Evolutionary conservation across 2,329 filamentous ascomycete genomes (phyloP), one percentile per base, ranked within the genome.

Genomic region (Podosphaera xanthii): DNA sequence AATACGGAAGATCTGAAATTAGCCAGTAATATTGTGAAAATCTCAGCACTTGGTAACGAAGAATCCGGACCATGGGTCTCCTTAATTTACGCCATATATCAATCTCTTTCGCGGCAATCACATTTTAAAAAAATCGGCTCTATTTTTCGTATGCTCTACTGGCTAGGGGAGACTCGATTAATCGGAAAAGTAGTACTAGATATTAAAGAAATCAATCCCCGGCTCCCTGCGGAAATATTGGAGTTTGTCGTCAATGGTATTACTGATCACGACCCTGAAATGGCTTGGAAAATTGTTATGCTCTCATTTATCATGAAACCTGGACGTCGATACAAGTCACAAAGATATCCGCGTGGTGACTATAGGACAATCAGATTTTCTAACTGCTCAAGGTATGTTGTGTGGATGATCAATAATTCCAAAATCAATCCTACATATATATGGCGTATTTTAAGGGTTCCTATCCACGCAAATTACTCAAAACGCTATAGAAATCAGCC

Each of bases 401-500:
- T 31, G n/a, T 52, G 35, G 49, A 59, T 59, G 58, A 52, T 59
- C 33, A 38, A 40, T 8, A 40, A 54, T 9, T 44, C 58, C 33
- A 42, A 54, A 9, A 54, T 59, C 8, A 34, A 52, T 14, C 50
- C 46, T 35, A 52, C 33, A 7, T 42, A 54, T 44, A 59, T 59
- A 12, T 59, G 58, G 58, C 38, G 48, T 33, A 36, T 52, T n/a
- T 49, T 59, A 14, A 31, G 58, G 14, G 22, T 59, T 6, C 48
- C 48, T 3, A 59, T 33, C 3, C 58, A 52, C 30, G 35, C 55
- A 34, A 33, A 44, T 8, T 57, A 57, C 30, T 12, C 9, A 10
- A n/a, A 38, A 48, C 55, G 55, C 42, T 57, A 57, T 34, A 46
- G 55, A 35, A 57, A 57, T 22, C 55, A 57, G 30, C 55, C 55